phyloP scores from a whole-genome alignment of 495 filamentous ascomycete species.

The Podospora fimiseda region DNA sequence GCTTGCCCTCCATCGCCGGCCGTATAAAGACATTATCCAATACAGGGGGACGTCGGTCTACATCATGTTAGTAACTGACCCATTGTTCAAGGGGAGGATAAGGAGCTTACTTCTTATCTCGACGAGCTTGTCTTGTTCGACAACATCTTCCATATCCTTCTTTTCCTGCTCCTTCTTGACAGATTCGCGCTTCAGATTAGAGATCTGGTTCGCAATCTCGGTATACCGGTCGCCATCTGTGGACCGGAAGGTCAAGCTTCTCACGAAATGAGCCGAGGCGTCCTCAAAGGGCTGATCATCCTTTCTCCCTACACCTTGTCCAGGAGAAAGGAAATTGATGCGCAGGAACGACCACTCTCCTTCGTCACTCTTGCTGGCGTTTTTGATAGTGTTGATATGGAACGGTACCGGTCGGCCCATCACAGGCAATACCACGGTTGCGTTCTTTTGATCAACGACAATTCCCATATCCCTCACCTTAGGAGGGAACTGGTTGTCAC shows the following conservation, averaged over 20 bases:
- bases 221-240: conserved; percentile 81
- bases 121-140: conserved; percentile 94
- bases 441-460: conserved; percentile 82
- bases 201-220: conserved; percentile 82
- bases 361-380: conserved; percentile 90
- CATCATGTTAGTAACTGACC: conserved; percentile 29
- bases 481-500: conserved; percentile 86
- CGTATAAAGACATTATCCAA: conserved; percentile 91
- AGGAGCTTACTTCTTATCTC: conserved; percentile 71
- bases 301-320: conserved; percentile 94
- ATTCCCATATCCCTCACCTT: conserved; percentile 79
- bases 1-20: conserved; percentile 90
- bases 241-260: conserved; percentile 90
- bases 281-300: conserved; percentile 99
- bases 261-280: conserved; percentile 86
- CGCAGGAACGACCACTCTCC: conserved; percentile 88
- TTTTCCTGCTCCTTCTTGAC: conserved; percentile 92
- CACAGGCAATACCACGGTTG: conserved; percentile 86
- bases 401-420: conserved; percentile 98
- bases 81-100: background rate
- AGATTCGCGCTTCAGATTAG: conserved; percentile 85
- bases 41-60: conserved; percentile 78
- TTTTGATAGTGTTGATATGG: conserved; percentile 99
- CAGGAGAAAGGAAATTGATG: conserved; percentile 95
- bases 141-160: conserved; percentile 99